Evolutionary conservation across 1,284 basidiomycete genomes (phyloP).

Genomic region (Rhizoctonia solani): DNA sequence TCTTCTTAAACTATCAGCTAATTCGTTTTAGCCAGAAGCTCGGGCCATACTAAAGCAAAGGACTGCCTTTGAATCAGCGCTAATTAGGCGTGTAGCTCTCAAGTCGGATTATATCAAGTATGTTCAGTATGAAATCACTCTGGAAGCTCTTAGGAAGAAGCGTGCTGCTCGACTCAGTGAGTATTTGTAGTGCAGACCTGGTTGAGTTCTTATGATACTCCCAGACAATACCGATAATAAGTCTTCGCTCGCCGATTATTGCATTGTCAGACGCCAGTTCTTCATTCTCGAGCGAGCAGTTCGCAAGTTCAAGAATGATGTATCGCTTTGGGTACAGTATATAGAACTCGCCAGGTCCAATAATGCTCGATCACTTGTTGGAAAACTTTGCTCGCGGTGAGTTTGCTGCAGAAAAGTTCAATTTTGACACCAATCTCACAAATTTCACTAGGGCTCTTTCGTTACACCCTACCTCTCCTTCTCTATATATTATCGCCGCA

Average conservation of each 20-base stretch:
- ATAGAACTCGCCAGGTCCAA: slow-evolving; percentile 81
- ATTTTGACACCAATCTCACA: neutral
- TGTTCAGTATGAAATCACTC: slow-evolving; percentile 87
- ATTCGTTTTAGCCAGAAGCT: slow-evolving; percentile 66
- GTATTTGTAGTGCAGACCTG: slow-evolving; percentile 44
- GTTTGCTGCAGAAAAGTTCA: slow-evolving; percentile 39
- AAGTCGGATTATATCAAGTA: slow-evolving; percentile 92
- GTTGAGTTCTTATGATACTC: neutral
- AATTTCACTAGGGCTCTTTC: slow-evolving; percentile 69
- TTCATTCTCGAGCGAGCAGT: slow-evolving; percentile 91
- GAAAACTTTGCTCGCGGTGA: slow-evolving; percentile 74
- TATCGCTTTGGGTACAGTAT: slow-evolving; percentile 88
- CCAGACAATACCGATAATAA: slow-evolving; percentile 58
- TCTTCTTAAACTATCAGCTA: neutral
- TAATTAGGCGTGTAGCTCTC: slow-evolving; percentile 81
- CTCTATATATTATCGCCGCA: slow-evolving; percentile 85
- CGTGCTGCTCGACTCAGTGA: slow-evolving; percentile 72
- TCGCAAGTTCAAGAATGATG: slow-evolving; percentile 85
- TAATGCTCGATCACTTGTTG: slow-evolving; percentile 79
- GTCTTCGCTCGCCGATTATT: slow-evolving; percentile 77
- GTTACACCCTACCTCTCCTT: slow-evolving; percentile 78
- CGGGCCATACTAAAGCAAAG: slow-evolving; percentile 86
- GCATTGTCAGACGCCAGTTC: slow-evolving; percentile 79
- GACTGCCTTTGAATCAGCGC: slow-evolving; percentile 79
- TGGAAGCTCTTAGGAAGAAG: slow-evolving; percentile 80